Percentiles rank a stretch among this genome's conserved stretches.
Conservation (phyloP, 345 rosid species). For the Eucalyptus brandiana region DNA sequence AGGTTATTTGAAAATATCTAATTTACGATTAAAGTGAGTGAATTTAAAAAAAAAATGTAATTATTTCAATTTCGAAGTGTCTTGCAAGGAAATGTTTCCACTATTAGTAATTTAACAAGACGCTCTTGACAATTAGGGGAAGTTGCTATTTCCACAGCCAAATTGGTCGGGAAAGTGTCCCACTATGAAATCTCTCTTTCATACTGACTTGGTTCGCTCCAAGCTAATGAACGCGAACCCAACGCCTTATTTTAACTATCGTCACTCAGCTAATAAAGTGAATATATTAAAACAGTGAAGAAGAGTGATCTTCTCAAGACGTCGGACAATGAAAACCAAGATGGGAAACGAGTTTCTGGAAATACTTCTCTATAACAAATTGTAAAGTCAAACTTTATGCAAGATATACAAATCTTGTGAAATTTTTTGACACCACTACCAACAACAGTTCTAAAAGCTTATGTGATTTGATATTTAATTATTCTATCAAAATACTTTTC, state of each 20-base stretch:
- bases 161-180: neutral
- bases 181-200: neutral
- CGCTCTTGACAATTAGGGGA: neutral
- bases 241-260: neutral
- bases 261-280: neutral
- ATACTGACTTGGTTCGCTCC: neutral
- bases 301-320: neutral
- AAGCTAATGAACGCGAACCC: fast-evolving
- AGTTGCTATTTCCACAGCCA: neutral
- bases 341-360: neutral
- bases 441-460: too few species aligned
- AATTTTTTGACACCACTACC: fast-evolving
- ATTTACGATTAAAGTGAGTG: neutral
- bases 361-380: neutral
- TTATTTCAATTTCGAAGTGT: neutral
- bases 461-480: too few species aligned
- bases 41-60: too few species aligned
- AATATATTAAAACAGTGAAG: neutral
- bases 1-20: neutral
- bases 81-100: neutral
- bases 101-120: neutral
- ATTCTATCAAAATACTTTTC: neutral
- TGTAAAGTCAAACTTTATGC: neutral
- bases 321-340: neutral
- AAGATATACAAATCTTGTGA: too few species aligned